Evolutionary conservation across 148 eudicot species (phyloP).

Genomic region (Rhododendron henanense): DNA sequence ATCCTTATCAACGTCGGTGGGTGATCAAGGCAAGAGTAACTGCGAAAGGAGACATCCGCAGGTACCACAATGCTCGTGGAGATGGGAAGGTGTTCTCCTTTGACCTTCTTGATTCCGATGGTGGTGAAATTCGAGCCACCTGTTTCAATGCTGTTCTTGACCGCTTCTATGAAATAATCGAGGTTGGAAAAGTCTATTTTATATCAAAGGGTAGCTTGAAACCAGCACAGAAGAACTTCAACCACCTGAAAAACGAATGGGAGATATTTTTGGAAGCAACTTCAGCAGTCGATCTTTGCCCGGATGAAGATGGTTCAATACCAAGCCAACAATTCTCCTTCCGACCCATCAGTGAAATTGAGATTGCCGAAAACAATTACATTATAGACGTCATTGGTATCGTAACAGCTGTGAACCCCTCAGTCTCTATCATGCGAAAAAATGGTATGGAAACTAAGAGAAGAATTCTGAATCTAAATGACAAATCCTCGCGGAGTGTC

Average conservation of each 20-base stretch:
- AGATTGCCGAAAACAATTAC: slow-evolving; percentile 70
- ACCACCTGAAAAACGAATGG: slow-evolving; percentile 96
- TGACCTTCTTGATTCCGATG: slow-evolving; percentile 94
- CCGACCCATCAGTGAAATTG: slow-evolving; percentile 77
- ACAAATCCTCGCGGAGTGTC: slow-evolving; percentile 67
- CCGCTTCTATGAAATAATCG: slow-evolving; percentile 74
- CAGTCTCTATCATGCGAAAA: slow-evolving; percentile 83
- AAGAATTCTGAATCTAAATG: slow-evolving; percentile 73
- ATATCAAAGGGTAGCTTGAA: slow-evolving; percentile 92
- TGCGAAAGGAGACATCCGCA: slow-evolving; percentile 85
- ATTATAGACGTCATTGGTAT: slow-evolving; percentile 79
- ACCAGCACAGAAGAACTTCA: slow-evolving; percentile 82
- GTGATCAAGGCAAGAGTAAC: slow-evolving; percentile 97
- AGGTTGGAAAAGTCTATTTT: slow-evolving; percentile 78
- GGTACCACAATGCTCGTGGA: slow-evolving; percentile 90
- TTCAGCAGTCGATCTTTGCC: slow-evolving; percentile 83
- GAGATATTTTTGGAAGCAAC: slow-evolving; percentile 84
- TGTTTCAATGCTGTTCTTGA: slow-evolving; percentile 95
- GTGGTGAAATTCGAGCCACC: slow-evolving; percentile 93
- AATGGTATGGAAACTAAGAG: slow-evolving; percentile 99
- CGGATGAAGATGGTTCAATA: slow-evolving; percentile 86
- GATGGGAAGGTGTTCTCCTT: slow-evolving; percentile 98
- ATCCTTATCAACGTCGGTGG: slow-evolving; percentile 98
- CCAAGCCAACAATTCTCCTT: slow-evolving; percentile 83
- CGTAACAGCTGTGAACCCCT: slow-evolving; percentile 76